Conservation (phyloP, 2,329 filamentous ascomycete genomes). For the Trichoderma semiorbis region DNA sequence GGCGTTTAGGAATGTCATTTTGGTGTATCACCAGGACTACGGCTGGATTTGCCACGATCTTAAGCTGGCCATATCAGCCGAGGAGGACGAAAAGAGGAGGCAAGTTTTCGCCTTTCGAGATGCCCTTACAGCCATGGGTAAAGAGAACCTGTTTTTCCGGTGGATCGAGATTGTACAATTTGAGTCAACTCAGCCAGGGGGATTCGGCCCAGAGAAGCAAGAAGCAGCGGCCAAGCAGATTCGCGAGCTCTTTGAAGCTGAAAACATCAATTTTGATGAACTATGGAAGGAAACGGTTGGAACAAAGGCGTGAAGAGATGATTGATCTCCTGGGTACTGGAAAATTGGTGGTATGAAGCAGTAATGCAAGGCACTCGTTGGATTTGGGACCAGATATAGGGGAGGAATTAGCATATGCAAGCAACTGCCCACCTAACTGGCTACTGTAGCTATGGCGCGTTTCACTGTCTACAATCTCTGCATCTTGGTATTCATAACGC, state of each 20-base stretch:
- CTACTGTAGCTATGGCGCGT: background rate
- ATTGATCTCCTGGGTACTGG: background rate
- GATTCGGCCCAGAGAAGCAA: slow-evolving; percentile 73
- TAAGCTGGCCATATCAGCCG: slow-evolving; percentile 49
- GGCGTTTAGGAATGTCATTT: slow-evolving; percentile 68
- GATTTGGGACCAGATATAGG: background rate
- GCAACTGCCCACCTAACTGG: background rate
- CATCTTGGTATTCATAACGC: background rate
- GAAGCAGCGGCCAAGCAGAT: slow-evolving; percentile 69
- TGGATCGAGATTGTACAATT: slow-evolving; percentile 93
- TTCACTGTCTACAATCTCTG: background rate
- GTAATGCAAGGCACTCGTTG: too few species aligned
- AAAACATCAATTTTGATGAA: slow-evolving; percentile 77
- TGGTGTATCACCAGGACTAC: slow-evolving; percentile 64
- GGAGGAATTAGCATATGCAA: background rate
- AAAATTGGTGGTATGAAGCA: background rate
- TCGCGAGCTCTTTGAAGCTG: slow-evolving; percentile 67
- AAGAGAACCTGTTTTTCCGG: slow-evolving; percentile 84
- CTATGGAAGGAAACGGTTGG: slow-evolving; percentile 68
- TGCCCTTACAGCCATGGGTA: slow-evolving; percentile 68
- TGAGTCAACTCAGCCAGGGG: slow-evolving; percentile 74
- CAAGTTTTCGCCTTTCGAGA: slow-evolving; percentile 82
- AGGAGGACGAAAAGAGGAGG: slow-evolving; percentile 62
- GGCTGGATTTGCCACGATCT: slow-evolving; percentile 64
- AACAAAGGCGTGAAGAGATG: slow-evolving; percentile 18